Evolutionary conservation across 768 basidiomycete species (phyloP).

Genomic region (Russula abietina): DNA sequence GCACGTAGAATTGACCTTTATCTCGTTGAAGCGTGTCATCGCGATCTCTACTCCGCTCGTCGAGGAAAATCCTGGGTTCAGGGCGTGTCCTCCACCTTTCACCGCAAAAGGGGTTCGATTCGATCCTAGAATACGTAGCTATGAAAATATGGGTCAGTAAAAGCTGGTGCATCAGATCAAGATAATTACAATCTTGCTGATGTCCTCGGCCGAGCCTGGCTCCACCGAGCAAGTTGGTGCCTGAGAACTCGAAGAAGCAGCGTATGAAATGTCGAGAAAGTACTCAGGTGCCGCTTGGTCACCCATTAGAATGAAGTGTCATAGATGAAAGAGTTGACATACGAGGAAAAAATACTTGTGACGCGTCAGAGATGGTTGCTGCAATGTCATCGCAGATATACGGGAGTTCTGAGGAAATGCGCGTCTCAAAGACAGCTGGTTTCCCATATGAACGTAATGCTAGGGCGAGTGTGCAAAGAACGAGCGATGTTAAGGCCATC

Average conservation of each 20-base stretch:
- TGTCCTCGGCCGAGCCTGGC: slow-evolving; percentile 21
- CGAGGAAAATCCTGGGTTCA: background rate
- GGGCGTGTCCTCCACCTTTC: background rate
- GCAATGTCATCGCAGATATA: background rate
- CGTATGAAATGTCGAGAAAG: background rate
- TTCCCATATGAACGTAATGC: background rate
- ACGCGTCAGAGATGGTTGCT: background rate
- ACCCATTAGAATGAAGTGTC: background rate
- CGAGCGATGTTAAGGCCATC: background rate
- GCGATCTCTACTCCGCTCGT: background rate
- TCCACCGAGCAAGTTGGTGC: slow-evolving; percentile 21
- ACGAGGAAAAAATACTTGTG: slow-evolving; percentile 6
- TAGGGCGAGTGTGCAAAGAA: background rate
- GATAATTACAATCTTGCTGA: slow-evolving; percentile 15
- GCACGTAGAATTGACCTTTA: background rate
- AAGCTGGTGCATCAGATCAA: slow-evolving; percentile 13
- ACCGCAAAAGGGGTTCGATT: background rate
- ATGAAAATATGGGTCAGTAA: background rate
- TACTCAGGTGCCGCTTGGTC: slow-evolving; percentile 18
- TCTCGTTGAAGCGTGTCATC: background rate
- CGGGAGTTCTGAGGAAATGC: background rate
- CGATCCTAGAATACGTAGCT: background rate
- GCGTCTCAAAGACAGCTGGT: background rate
- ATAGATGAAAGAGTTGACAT: background rate
- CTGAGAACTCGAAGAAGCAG: slow-evolving; percentile 11